Evolutionary conservation across 768 basidiomycete species (phyloP).

Genomic region (Phanerochaete carnosa): DNA sequence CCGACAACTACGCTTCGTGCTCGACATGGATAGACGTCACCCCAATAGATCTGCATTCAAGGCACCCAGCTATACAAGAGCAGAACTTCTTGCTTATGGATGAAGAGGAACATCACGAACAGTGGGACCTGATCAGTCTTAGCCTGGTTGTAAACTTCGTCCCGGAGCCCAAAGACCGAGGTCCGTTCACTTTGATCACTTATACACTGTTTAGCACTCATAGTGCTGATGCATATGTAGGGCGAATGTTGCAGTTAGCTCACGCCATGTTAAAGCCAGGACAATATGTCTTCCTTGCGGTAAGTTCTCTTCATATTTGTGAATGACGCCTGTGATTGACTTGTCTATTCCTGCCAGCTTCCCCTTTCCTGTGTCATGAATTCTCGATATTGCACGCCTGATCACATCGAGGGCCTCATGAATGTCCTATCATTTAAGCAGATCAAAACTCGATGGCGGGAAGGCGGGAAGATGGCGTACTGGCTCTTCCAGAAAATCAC

Average conservation of each 20-base stretch:
- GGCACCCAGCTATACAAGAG: constrained; percentile 77
- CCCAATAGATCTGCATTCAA: constrained; percentile 82
- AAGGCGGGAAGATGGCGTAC: constrained; percentile 82
- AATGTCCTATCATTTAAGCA: constrained; percentile 57
- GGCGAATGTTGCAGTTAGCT: constrained; percentile 66
- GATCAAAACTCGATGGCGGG: constrained; percentile 57
- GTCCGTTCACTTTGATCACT: constrained; percentile 36
- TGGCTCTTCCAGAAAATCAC: constrained; percentile 67
- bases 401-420: constrained; percentile 59
- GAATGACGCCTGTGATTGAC: constrained; percentile 12
- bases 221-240: constrained; percentile 35
- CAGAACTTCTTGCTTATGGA: constrained; percentile 82
- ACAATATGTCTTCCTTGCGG: constrained; percentile 70
- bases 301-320: constrained; percentile 32
- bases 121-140: constrained; percentile 81
- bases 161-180: constrained; percentile 69
- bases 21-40: constrained; percentile 67
- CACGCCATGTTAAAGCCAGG: constrained; percentile 49
- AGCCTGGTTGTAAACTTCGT: constrained; percentile 92
- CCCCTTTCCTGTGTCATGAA: constrained; percentile 84
- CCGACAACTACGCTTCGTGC: constrained; percentile 72
- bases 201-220: background rate
- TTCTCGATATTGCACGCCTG: constrained; percentile 74
- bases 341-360: constrained; percentile 43
- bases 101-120: constrained; percentile 39